Evolutionary conservation across 345 rosid species (phyloP), one percentile per base, ranked within the genome.

Genomic region (Angophora floribunda): DNA sequence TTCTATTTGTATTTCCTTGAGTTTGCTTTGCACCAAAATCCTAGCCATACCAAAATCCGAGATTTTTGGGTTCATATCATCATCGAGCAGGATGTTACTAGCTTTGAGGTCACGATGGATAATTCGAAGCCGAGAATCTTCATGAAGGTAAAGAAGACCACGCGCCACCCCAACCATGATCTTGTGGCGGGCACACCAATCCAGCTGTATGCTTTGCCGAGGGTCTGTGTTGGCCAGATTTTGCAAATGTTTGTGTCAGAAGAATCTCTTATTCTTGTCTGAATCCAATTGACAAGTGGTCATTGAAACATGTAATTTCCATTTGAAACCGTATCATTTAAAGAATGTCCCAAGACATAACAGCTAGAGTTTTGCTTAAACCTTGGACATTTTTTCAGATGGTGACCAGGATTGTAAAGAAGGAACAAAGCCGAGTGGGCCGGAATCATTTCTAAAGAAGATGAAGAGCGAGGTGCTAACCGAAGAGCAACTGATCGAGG

Each of bases 401-500:
- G 13, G 82, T 70, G 47, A 70, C 24, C 9, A 17, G 26, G 82
- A 36, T 36, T 17, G 82, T 41, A 70, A 70, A 70, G 10, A 17
- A 21, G 6, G 82, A 70, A 70, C 47, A 32, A 17, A 70, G 36
- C 82, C 36, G 47, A 70, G 82, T 70, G 82, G 14, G 36, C 4
- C 0, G 14, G 26, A 17, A 21, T 85, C 9, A 52, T 53, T 85
- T 85, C 28, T 6, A 19, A 41, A 19, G 49, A 57, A 55, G 50
- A 47, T 13, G n/a, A 30, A 44, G 88, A 51, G 59, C 10, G 6
- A 88, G 50, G 32, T 51, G 9, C 90, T 14, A 22, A 90, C 93
- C 86, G 86, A 90, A 91, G 10, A 91, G 85, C n/a, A 86, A 89
- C 30, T 22, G 87, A 87, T 90, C 93, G 85, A 90, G 79, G 89